Evolutionary conservation across 1,284 basidiomycete genomes (phyloP).

Genomic region (Rhodofomes roseus): DNA sequence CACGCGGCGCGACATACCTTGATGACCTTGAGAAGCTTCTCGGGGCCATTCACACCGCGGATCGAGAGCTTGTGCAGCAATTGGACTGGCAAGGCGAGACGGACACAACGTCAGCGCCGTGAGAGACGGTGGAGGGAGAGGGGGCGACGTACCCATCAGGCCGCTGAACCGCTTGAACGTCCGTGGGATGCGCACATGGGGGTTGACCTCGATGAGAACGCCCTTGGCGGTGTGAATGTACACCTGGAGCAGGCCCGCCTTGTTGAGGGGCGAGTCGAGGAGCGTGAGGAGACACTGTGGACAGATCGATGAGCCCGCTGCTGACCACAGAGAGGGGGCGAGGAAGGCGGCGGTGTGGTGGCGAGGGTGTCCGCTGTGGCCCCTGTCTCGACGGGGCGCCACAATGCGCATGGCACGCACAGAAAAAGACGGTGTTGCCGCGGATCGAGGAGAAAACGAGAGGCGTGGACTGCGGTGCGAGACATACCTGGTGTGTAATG

Average conservation of each 20-base stretch:
- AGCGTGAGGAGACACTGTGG: conserved; percentile 89
- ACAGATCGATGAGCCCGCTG: neutral
- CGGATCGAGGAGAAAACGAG: neutral
- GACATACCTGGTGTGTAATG: conserved; percentile 93
- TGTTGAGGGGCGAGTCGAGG: conserved; percentile 97
- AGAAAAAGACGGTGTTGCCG: neutral
- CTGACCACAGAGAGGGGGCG: neutral
- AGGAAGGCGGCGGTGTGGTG: neutral
- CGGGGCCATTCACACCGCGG: conserved; percentile 92
- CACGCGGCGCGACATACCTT: conserved; percentile 58
- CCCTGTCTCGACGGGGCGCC: too few species aligned
- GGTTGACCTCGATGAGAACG: conserved; percentile 98
- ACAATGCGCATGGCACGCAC: neutral
- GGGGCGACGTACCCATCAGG: conserved; percentile 79
- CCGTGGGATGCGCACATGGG: conserved; percentile 93
- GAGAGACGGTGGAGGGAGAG: conserved; percentile 2
- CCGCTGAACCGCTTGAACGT: conserved; percentile 99
- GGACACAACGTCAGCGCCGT: neutral
- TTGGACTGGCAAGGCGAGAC: conserved; percentile 65
- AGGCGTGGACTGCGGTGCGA: neutral
- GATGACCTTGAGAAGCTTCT: conserved; percentile 96
- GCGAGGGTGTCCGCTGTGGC: neutral
- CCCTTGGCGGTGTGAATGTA: conserved; percentile 98
- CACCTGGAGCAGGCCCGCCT: conserved; percentile 94
- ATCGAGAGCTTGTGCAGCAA: conserved; percentile 95